These are phyloP conservation scores for Tetrahymena malaccensis DNA, from an alignment of 73 alveolate species.

Conservation along the genomic window DNA sequence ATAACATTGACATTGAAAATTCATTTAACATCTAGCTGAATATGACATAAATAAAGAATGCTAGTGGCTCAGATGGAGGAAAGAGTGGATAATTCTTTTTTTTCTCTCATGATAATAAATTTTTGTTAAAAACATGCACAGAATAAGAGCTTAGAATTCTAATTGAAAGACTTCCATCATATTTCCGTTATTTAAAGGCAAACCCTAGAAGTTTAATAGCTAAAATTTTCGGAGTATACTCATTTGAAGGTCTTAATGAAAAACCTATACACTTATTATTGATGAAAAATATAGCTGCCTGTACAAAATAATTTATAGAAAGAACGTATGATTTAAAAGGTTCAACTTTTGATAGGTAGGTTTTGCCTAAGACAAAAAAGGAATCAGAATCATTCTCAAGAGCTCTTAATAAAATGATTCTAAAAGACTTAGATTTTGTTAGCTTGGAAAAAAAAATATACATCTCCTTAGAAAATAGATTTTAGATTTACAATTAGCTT, in stretches of 20 bases:
- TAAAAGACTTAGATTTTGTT: constrained; percentile 32
- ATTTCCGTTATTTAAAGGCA: neutral
- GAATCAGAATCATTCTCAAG: neutral
- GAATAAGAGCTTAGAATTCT: constrained; percentile 17
- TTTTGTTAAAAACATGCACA: constrained; percentile 9
- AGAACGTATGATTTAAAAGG: constrained; percentile 39
- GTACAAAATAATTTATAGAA: neutral
- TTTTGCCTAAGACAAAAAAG: constrained; percentile 7
- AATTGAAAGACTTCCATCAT: neutral
- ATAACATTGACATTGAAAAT: neutral
- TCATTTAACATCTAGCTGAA: constrained; percentile 20
- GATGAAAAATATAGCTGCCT: constrained; percentile 27
- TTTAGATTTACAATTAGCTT: neutral
- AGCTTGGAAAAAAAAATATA: constrained; percentile 22
- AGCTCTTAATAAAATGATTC: neutral
- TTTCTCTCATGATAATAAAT: constrained; percentile 11
- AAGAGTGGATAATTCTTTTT: constrained; percentile 39
- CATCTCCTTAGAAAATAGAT: neutral
- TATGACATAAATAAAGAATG: constrained; percentile 17
- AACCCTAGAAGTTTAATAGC: constrained; percentile 27
- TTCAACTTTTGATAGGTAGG: constrained; percentile 35
- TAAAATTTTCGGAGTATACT: constrained; percentile 23
- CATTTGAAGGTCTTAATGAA: constrained; percentile 26
- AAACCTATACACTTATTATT: constrained; percentile 2
- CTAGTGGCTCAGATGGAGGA: constrained; percentile 41